Evolutionary conservation across 2,329 filamentous ascomycete species (phyloP), one percentile per base, ranked within the genome.

Genomic region (Claviceps sp.): DNA sequence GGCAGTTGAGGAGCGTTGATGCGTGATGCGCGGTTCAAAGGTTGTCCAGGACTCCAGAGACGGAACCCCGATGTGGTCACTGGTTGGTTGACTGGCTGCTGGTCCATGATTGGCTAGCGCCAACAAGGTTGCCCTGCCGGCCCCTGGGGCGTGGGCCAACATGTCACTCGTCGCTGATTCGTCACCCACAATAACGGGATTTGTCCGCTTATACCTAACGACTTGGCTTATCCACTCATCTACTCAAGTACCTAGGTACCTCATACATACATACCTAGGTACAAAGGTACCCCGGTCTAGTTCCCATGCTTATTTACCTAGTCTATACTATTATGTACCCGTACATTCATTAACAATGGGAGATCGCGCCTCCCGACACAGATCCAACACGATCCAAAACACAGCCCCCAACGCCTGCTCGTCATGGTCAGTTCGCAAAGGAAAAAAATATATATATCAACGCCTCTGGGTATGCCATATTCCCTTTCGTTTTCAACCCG

Each of bases 311-410:
- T 48, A n/a, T n/a, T n/a, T n/a, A n/a, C n/a, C n/a, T n/a, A 40
- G 16, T 40, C n/a, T 40, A 40, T 22, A 20, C n/a, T n/a, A n/a
- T n/a, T n/a, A n/a, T n/a, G n/a, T n/a, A n/a, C 11, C 29, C 29
- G 29, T 34, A 4, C 29, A 11, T 11, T 11, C 29, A 17, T 48
- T 20, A 23, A 23, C 42, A 46, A 4, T 9, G 36, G 9, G 23
- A 42, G 2, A 11, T 42, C 17, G 8, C 8, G 8, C 8, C 22
- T 16, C 47, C 43, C 1, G n/a, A 44, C 7, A 20, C 17, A 34
- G 38, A 50, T 50, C 51, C 51, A 47, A 47, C 22, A 47, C 38
- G 29, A 50, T 53, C 51, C 51, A 53, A 53, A 52, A 53, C 16
- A 17, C 38, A 38, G 29, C 43, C 38, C 16, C 14, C 23, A 13